Base-by-base conservation (phyloP, 1,284 basidiomycete genomes). In the Sutorius eximius region DNA sequence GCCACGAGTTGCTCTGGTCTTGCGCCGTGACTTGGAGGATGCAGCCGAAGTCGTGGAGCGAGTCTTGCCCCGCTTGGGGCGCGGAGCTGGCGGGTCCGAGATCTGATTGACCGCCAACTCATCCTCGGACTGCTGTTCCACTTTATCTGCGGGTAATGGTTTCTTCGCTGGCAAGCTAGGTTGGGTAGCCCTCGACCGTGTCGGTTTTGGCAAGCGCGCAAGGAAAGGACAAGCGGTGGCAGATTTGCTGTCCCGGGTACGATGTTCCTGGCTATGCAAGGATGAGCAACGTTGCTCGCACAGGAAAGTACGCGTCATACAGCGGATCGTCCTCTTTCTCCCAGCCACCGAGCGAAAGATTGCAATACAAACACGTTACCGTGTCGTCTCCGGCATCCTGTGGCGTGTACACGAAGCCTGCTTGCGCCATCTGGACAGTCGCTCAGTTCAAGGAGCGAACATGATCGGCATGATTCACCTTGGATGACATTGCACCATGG, bases 351-450 rank as follows among this genome's bases (percentile, higher is more conserved):
- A 93, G 78, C 5, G 83, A 78, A 37, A 87, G 77, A 44, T 82
- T 76, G 67, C 92, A 95, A 62, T 92, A 89, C 3, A 92, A 75
- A 68, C 92, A 95, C 0, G 82, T 82, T 0, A 83, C 89, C 1
- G 83, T 82, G 67, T 95, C 92, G 55, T 90, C 86, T 3, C 80
- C 83, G 4, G 74, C 62, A 12, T 75, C 68, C 56, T 82, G 78
- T 1, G 91, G 88, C 2, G 83, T 85, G 63, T 81, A 91, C 0
- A 91, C 79, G 62, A 94, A 94, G 5, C 92, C 92, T 2, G 91
- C 91, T 60, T 82, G 82, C 0, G 92, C 88, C 79, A 95, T 86
- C 92, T 94, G 51, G 15, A 36, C 40, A 12, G 6, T 2, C 2
- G 44, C 40, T 59, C 29, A 61, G 45, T 38, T 53, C 32, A 49